phyloP scores from a whole-genome alignment of 164 flowering plant species.

The Umbellularia californica region DNA sequence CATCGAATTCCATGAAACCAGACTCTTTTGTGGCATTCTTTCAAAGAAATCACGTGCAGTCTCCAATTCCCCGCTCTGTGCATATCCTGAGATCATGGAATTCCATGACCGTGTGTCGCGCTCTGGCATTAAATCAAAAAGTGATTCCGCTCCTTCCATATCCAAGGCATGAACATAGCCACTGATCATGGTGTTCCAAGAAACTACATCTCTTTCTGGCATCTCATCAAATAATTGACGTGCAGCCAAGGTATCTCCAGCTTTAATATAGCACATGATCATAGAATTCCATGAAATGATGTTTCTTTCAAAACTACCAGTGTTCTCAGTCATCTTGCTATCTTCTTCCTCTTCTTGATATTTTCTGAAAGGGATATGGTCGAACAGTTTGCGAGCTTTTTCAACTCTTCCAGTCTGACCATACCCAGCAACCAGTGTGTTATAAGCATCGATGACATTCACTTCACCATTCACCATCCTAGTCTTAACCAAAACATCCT shows the following conservation, averaged over 20 bases:
- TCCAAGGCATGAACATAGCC: slow-evolving; percentile 12
- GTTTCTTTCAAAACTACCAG: slow-evolving; percentile 7
- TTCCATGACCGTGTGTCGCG: slow-evolving; percentile 17
- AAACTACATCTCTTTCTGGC: slow-evolving; percentile 16
- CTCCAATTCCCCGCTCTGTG: slow-evolving; percentile 11
- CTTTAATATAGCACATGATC: slow-evolving; percentile 20
- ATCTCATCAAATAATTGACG: slow-evolving; percentile 13
- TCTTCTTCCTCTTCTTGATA: not conserved
- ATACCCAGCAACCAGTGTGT: slow-evolving; percentile 20
- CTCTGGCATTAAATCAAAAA: slow-evolving; percentile 14
- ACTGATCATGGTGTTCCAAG: slow-evolving; percentile 21
- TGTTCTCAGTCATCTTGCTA: not conserved
- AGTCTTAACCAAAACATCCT: slow-evolving; percentile 3
- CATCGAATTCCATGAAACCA: slow-evolving; percentile 21
- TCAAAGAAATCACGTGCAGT: slow-evolving; percentile 14
- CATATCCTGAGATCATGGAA: slow-evolving; percentile 15
- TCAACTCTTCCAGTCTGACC: slow-evolving; percentile 15
- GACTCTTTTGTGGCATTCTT: slow-evolving; percentile 12
- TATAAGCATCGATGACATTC: slow-evolving; percentile 11
- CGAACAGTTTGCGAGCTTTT: slow-evolving; percentile 9
- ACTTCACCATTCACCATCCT: not conserved
- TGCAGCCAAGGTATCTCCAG: slow-evolving; percentile 11
- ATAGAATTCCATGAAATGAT: slow-evolving; percentile 18
- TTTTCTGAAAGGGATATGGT: slow-evolving; percentile 1
- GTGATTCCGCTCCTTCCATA: slow-evolving; percentile 10